Percentiles rank a stretch among this genome's conserved stretches.
These are phyloP conservation scores for Cladosporium halotolerans DNA, from an alignment of 2,329 filamentous ascomycete genomes.

Conservation along the genomic window DNA sequence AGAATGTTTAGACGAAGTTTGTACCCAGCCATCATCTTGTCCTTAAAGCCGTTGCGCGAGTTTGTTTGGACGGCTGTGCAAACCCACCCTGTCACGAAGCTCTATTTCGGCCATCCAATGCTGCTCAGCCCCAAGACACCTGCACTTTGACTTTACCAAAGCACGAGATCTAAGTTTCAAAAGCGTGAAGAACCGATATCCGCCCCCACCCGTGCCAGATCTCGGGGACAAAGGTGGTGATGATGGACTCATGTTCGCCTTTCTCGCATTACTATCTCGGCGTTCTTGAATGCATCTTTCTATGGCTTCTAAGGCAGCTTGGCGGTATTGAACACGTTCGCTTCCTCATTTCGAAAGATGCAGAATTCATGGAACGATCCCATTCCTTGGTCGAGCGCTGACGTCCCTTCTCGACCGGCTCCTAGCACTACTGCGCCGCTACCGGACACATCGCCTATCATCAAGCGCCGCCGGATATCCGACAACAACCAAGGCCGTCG, in stretches of 20 bases:
- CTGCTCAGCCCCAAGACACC: background rate
- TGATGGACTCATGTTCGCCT: too few species aligned
- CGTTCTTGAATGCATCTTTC: too few species aligned
- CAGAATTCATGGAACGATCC: slow-evolving; percentile 1
- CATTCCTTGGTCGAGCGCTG: slow-evolving; percentile 2
- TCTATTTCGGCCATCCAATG: background rate
- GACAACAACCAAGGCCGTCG: slow-evolving; percentile 5
- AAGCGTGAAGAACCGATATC: background rate
- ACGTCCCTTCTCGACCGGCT: background rate
- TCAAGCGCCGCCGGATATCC: slow-evolving; percentile 9
- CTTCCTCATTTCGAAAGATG: background rate
- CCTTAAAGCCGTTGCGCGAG: too few species aligned
- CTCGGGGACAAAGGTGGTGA: too few species aligned
- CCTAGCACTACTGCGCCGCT: slow-evolving; percentile 2
- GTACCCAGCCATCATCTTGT: too few species aligned
- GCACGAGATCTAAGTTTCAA: background rate
- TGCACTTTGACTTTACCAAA: background rate
- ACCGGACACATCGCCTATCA: slow-evolving; percentile 1
- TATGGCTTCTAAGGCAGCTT: too few species aligned
- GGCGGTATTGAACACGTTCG: too few species aligned
- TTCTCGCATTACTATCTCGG: too few species aligned
- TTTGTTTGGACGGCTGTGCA: too few species aligned
- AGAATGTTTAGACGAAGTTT: too few species aligned
- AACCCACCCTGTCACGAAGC: too few species aligned
- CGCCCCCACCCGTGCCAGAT: too few species aligned